Evolutionary conservation across 2,329 filamentous ascomycete genomes (phyloP).

Genomic region (Meredithiella fracta): DNA sequence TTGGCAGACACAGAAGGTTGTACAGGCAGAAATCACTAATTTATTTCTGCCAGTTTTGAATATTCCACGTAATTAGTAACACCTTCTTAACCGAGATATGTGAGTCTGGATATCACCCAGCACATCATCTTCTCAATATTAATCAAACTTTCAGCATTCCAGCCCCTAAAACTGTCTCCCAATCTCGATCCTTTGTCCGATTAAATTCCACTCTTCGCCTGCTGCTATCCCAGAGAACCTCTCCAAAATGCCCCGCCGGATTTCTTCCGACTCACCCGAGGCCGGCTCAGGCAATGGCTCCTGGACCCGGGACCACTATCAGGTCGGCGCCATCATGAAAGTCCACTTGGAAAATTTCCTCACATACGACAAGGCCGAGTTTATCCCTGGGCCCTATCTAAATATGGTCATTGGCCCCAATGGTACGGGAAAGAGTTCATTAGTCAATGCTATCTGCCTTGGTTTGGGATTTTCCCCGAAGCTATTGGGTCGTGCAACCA

Average conservation of each 20-base stretch:
- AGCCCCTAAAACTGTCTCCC: background rate
- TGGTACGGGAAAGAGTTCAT: conserved; percentile 90
- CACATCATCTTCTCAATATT: too few species aligned
- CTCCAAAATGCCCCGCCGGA: conserved; percentile 7
- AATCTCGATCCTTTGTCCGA: background rate
- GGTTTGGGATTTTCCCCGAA: conserved; percentile 72
- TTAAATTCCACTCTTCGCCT: too few species aligned
- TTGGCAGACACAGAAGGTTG: background rate
- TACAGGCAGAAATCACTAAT: background rate
- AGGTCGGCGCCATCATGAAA: conserved; percentile 74
- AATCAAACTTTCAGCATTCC: too few species aligned
- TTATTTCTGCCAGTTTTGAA: too few species aligned
- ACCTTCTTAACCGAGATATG: too few species aligned
- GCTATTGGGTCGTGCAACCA: conserved; percentile 70
- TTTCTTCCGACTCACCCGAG: background rate
- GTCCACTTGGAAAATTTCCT: conserved; percentile 82
- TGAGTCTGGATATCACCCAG: too few species aligned
- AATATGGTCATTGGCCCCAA: conserved; percentile 99
- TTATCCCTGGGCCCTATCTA: conserved; percentile 75
- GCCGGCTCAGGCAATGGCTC: background rate
- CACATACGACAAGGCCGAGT: conserved; percentile 84
- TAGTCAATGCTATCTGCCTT: conserved; percentile 91
- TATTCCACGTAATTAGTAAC: too few species aligned
- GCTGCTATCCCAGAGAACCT: too few species aligned
- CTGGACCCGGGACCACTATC: conserved; percentile 25